Percentiles rank a stretch among this genome's conserved stretches.
Evolutionary conservation across 805 yeast species (phyloP).

Genomic region (Wickerhamomyces canadensis): DNA sequence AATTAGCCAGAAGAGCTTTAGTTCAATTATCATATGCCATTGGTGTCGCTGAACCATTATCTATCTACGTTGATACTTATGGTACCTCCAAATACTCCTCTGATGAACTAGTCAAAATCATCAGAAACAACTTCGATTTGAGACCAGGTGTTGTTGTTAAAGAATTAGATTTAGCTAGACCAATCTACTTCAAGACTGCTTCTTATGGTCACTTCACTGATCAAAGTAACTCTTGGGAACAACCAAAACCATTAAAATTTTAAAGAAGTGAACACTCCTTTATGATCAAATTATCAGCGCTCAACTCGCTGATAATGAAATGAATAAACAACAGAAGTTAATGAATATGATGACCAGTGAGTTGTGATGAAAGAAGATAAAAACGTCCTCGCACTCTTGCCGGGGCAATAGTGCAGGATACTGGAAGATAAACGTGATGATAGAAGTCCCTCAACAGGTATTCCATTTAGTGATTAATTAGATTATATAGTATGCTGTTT

Average conservation of each 20-base stretch:
- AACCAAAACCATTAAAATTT: slow-evolving; percentile 73
- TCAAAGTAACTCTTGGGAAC: slow-evolving; percentile 98
- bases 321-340: background rate
- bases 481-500: no score
- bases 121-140: slow-evolving; percentile 92
- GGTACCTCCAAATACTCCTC: slow-evolving; percentile 93
- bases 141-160: slow-evolving; percentile 99
- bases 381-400: slow-evolving; percentile 8
- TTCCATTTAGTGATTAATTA: background rate
- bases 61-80: slow-evolving; percentile 95
- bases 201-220: slow-evolving; percentile 99
- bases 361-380: no score
- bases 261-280: slow-evolving; percentile 24
- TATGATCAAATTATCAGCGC: slow-evolving; percentile 5
- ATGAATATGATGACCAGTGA: background rate
- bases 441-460: background rate
- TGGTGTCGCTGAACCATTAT: slow-evolving; percentile 99
- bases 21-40: slow-evolving; percentile 99
- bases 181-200: slow-evolving; percentile 98
- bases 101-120: slow-evolving; percentile 85
- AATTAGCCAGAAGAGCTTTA: slow-evolving; percentile 92
- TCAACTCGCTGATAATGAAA: slow-evolving; percentile 2
- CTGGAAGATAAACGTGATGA: background rate
- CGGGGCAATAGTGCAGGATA: background rate
- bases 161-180: slow-evolving; percentile 96